These are phyloP conservation scores for Russula virescens DNA, from an alignment of 768 basidiomycete genomes.

Conservation along the genomic window DNA sequence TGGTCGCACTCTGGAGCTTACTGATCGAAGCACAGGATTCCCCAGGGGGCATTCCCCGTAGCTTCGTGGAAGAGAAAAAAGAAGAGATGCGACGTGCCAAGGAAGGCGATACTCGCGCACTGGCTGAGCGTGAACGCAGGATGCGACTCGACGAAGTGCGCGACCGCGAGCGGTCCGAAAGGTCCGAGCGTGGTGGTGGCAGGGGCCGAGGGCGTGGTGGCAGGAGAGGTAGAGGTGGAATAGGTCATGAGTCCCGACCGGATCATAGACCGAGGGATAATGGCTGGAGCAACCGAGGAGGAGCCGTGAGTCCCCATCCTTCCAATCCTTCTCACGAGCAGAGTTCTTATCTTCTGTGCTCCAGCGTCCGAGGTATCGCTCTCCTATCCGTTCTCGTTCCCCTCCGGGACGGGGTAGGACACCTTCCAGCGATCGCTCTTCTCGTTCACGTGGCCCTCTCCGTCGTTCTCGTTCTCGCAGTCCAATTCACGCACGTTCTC, in stretches of 20 bases:
- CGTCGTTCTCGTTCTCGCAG: constrained; percentile 30
- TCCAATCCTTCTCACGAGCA: constrained; percentile 15
- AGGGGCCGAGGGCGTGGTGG: constrained; percentile 56
- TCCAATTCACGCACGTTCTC: constrained; percentile 23
- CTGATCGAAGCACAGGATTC: constrained; percentile 91
- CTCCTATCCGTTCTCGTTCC: constrained; percentile 36
- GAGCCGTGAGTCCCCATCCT: constrained; percentile 41
- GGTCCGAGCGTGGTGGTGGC: constrained; percentile 44
- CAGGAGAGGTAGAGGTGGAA: constrained; percentile 41
- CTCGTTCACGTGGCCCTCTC: constrained; percentile 38
- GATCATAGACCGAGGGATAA: constrained; percentile 45
- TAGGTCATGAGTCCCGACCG: constrained; percentile 39
- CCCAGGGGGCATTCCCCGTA: constrained; percentile 82
- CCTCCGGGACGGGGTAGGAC: constrained; percentile 29
- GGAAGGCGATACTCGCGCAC: constrained; percentile 54
- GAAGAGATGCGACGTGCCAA: constrained; percentile 74
- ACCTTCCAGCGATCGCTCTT: constrained; percentile 33
- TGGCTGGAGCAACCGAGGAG: constrained; percentile 65
- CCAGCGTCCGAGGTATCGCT: constrained; percentile 39
- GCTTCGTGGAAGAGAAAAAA: constrained; percentile 90
- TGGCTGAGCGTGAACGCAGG: constrained; percentile 68
- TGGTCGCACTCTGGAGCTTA: constrained; percentile 83
- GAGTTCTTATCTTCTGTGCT: constrained; percentile 31
- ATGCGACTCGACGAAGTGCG: constrained; percentile 63
- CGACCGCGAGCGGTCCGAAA: constrained; percentile 48